Evolutionary conservation across 2,329 filamentous ascomycete genomes (phyloP).

Genomic region (Ustulina deusta): DNA sequence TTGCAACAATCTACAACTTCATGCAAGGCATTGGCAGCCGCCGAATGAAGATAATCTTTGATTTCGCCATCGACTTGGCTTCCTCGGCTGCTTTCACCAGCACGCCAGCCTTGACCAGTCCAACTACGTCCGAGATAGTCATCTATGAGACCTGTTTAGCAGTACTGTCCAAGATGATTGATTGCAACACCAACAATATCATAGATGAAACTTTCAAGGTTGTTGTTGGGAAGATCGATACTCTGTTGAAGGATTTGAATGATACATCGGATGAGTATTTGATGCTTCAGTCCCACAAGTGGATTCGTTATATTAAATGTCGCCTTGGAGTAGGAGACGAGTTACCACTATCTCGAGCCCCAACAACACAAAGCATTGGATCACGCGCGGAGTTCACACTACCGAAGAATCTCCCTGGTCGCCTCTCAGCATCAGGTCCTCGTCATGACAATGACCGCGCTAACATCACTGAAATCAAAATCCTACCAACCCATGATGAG

Average conservation of each 20-base stretch:
- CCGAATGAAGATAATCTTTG: slow-evolving; percentile 25
- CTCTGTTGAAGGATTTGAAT: slow-evolving; percentile 21
- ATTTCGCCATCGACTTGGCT: slow-evolving; percentile 18
- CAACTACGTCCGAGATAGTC: slow-evolving; percentile 37
- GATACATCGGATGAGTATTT: slow-evolving; percentile 43
- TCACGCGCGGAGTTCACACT: slow-evolving; percentile 50
- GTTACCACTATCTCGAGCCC: slow-evolving; percentile 25
- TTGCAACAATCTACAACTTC: slow-evolving; percentile 52
- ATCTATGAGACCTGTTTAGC: slow-evolving; percentile 49
- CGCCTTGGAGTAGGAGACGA: slow-evolving; percentile 50
- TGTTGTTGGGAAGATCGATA: slow-evolving; percentile 35
- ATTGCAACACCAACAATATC: slow-evolving; percentile 54
- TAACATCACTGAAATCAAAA: slow-evolving; percentile 60
- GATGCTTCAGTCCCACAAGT: slow-evolving; percentile 49
- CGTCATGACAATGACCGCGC: slow-evolving; percentile 65
- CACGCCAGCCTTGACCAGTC: not conserved
- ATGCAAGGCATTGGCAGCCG: slow-evolving; percentile 42
- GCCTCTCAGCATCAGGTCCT: slow-evolving; percentile 48
- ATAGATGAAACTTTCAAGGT: slow-evolving; percentile 47
- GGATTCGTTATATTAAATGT: slow-evolving; percentile 50
- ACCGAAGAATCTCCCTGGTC: slow-evolving; percentile 51
- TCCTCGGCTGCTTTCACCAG: not conserved
- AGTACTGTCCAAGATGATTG: slow-evolving; percentile 52
- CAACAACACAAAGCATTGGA: slow-evolving; percentile 24
- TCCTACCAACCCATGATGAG: slow-evolving; percentile 63